These are phyloP conservation scores for Aspergillus transmontanensis DNA, from an alignment of 2,329 filamentous ascomycete species.

Conservation along the genomic window DNA sequence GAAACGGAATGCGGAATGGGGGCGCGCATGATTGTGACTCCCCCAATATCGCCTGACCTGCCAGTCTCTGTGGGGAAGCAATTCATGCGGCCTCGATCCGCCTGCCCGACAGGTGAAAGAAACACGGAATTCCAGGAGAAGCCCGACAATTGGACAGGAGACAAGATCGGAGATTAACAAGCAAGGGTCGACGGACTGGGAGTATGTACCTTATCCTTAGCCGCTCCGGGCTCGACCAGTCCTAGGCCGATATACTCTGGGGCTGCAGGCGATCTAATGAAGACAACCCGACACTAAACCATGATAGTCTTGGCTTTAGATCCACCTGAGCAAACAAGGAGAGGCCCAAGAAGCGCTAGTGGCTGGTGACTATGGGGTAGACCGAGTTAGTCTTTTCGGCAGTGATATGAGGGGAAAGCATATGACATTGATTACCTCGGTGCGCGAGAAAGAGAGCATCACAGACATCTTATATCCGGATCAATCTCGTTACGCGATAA, in stretches of 20 bases:
- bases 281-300: not conserved
- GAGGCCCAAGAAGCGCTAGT: not conserved
- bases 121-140: not conserved
- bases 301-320: constrained; percentile 1
- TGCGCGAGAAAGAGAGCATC: not conserved
- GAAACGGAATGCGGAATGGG: constrained; percentile 11
- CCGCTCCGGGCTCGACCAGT: not conserved
- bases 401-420: not conserved
- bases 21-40: constrained; percentile 13
- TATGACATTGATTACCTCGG: constrained; percentile 1
- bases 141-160: constrained; percentile 1
- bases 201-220: constrained; percentile 2
- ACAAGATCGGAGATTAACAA: constrained; percentile 9
- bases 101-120: constrained; percentile 2
- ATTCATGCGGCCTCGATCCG: constrained; percentile 14
- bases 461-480: not conserved
- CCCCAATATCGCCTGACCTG: constrained; percentile 24
- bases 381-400: not conserved
- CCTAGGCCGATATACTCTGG: not conserved
- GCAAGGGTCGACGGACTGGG: constrained; percentile 3
- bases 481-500: not conserved
- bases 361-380: constrained; percentile 4
- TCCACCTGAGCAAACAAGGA: constrained; percentile 6
- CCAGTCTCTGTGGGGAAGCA: constrained; percentile 9
- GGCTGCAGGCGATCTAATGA: not conserved